Percentiles rank a stretch among this genome's conserved stretches.
phyloP scores from a whole-genome alignment of 768 basidiomycete species.

The Leucocoprinus sp. region DNA sequence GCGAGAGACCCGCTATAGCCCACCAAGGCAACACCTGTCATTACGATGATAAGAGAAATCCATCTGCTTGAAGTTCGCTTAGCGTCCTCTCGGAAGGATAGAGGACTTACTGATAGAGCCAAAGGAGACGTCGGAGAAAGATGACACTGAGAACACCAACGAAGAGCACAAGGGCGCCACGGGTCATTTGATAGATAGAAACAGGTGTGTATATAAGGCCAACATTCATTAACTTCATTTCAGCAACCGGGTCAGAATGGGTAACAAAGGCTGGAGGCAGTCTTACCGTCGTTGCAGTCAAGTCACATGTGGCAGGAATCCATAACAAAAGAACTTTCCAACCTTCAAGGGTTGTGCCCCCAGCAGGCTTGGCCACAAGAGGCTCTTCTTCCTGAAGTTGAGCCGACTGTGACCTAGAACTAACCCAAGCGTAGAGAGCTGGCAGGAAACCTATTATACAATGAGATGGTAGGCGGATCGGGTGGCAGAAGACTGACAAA shows the following conservation, averaged over 20 bases:
- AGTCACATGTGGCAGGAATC: conserved; percentile 85
- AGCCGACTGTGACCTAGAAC: conserved; percentile 33
- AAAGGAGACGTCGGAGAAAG: conserved; percentile 80
- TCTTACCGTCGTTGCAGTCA: conserved; percentile 84
- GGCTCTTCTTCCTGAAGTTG: conserved; percentile 42
- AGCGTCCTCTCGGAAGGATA: background rate
- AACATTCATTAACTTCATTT: conserved; percentile 75
- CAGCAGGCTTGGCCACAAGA: conserved; percentile 21
- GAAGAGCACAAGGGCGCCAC: conserved; percentile 88
- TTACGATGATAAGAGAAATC: conserved; percentile 84
- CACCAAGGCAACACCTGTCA: conserved; percentile 74
- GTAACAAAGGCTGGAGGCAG: conserved; percentile 11
- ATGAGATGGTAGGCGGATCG: too few species aligned
- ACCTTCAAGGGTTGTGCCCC: conserved; percentile 40
- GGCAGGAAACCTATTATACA: conserved; percentile 89
- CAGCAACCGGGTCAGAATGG: conserved; percentile 21
- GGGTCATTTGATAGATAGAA: conserved; percentile 95
- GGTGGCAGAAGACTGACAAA: conserved; percentile 80
- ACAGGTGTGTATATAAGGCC: conserved; percentile 95
- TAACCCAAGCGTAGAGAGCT: conserved; percentile 63
- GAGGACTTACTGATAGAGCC: conserved; percentile 72
- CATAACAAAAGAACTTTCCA: conserved; percentile 72
- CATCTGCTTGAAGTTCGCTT: conserved; percentile 45
- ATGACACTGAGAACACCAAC: conserved; percentile 87
- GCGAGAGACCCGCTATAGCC: conserved; percentile 86